A percentile compares a stretch with the other conserved stretches of the same genome.
These are phyloP conservation scores for Petrea volubilis DNA, from an alignment of 257 asterid species.

Conservation along the genomic window DNA sequence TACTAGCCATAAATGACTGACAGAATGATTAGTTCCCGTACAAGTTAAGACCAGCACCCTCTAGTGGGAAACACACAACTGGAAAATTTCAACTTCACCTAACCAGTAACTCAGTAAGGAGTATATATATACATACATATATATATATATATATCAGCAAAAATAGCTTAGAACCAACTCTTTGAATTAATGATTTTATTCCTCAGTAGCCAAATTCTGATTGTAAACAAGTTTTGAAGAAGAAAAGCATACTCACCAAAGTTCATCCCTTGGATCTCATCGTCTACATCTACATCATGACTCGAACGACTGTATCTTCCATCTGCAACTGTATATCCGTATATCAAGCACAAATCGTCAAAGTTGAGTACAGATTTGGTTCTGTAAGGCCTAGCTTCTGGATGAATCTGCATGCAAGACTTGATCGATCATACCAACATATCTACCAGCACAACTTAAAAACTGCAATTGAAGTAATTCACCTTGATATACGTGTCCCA, in stretches of 20 bases:
- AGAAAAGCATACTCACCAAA: constrained; percentile 24
- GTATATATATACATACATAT: no score
- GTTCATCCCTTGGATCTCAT: constrained; percentile 33
- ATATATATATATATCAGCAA: no score
- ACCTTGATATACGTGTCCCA: constrained; percentile 49
- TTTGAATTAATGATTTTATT: neutral
- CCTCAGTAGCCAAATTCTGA: neutral
- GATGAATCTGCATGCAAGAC: constrained; percentile 36
- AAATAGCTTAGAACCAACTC: no score
- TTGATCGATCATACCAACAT: neutral
- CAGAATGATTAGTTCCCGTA: neutral
- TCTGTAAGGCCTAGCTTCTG: constrained; percentile 38
- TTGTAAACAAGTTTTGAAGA: neutral
- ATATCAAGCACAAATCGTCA: constrained; percentile 43
- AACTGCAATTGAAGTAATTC: neutral
- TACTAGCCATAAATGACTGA: neutral
- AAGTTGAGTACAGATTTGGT: constrained; percentile 36
- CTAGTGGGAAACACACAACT: no score
- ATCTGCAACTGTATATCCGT: constrained; percentile 42
- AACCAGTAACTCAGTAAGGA: no score
- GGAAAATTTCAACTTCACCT: no score
- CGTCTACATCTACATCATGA: constrained; percentile 44
- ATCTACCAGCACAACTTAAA: neutral
- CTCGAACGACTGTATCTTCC: constrained; percentile 50
- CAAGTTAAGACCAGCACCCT: no score